Percentiles rank a stretch among this genome's conserved stretches.
Evolutionary conservation across 441 rosid species (phyloP).

Genomic region (Aleurites moluccanus): DNA sequence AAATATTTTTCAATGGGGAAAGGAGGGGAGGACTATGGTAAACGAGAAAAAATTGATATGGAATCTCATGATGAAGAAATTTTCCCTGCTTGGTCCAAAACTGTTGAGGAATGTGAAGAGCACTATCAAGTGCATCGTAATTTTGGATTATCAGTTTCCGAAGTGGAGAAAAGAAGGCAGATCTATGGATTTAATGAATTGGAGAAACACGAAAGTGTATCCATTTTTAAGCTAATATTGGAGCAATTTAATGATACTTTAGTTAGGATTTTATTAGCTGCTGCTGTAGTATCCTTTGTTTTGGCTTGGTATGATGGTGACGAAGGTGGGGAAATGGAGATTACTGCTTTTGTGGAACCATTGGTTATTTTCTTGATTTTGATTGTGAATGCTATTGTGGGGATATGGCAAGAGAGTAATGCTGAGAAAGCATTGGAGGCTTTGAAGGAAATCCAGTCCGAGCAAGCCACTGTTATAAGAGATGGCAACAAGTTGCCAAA

Average conservation of each 20-base stretch:
- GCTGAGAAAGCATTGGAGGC: slow-evolving; percentile 93
- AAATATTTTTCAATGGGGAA: slow-evolving; percentile 55
- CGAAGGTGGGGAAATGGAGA: slow-evolving; percentile 88
- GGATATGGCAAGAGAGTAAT: slow-evolving; percentile 88
- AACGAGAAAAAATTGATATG: slow-evolving; percentile 22
- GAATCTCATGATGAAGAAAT: slow-evolving; percentile 24
- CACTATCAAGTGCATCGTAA: slow-evolving; percentile 41
- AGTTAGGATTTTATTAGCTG: slow-evolving; percentile 78
- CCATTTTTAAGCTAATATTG: slow-evolving; percentile 55
- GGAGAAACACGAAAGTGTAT: slow-evolving; percentile 73
- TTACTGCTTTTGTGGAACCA: slow-evolving; percentile 92
- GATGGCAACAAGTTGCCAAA: slow-evolving; percentile 48
- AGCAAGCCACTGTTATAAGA: slow-evolving; percentile 65
- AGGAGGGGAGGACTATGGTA: slow-evolving; percentile 60
- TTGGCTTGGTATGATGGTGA: slow-evolving; percentile 84
- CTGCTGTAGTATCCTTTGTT: slow-evolving; percentile 73
- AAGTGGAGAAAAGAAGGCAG: slow-evolving; percentile 52
- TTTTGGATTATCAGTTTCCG: slow-evolving; percentile 48
- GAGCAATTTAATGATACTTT: slow-evolving; percentile 87
- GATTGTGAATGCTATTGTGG: slow-evolving; percentile 83
- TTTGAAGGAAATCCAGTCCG: slow-evolving; percentile 86
- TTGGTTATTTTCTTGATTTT: slow-evolving; percentile 82
- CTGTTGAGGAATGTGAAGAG: slow-evolving; percentile 55
- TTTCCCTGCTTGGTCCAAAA: slow-evolving; percentile 77
- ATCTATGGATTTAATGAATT: slow-evolving; percentile 74